Evolutionary conservation across 2,329 filamentous ascomycete genomes (phyloP).

Genomic region (Curvularia lunata): DNA sequence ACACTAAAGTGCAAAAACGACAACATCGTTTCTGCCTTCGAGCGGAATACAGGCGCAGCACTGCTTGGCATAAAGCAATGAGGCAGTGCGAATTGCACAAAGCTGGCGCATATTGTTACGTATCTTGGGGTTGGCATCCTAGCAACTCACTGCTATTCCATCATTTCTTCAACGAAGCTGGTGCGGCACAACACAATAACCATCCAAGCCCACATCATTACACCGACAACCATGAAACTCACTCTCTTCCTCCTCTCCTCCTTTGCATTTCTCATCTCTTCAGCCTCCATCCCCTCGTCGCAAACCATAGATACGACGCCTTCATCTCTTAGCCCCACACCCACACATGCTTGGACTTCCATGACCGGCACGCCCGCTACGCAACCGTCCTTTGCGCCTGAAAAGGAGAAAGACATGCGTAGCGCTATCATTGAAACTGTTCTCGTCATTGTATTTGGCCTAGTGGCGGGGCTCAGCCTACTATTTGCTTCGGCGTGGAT

Average conservation of each 20-base stretch:
- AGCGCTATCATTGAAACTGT: background rate
- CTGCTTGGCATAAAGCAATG: background rate
- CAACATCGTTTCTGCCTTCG: background rate
- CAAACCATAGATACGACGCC: too few species aligned
- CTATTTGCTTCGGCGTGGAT: slow-evolving; percentile 22
- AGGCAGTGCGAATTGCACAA: background rate
- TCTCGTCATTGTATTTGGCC: slow-evolving; percentile 25
- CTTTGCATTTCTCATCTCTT: too few species aligned
- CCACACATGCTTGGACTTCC: background rate
- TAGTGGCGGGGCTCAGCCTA: slow-evolving; percentile 16
- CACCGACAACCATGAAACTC: background rate
- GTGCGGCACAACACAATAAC: too few species aligned
- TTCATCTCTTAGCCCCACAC: background rate
- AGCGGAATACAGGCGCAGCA: background rate
- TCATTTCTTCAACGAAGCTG: too few species aligned
- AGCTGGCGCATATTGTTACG: background rate
- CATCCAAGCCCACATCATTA: background rate
- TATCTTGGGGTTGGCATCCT: background rate
- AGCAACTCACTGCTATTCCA: background rate
- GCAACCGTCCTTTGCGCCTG: background rate
- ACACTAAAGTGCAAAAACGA: background rate
- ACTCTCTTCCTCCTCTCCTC: background rate
- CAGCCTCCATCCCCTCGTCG: too few species aligned
- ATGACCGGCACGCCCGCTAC: background rate
- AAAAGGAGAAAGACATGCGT: background rate